phyloP scores from a whole-genome alignment of 139 green algal genomes.

The Monoraphidium neglectum region DNA sequence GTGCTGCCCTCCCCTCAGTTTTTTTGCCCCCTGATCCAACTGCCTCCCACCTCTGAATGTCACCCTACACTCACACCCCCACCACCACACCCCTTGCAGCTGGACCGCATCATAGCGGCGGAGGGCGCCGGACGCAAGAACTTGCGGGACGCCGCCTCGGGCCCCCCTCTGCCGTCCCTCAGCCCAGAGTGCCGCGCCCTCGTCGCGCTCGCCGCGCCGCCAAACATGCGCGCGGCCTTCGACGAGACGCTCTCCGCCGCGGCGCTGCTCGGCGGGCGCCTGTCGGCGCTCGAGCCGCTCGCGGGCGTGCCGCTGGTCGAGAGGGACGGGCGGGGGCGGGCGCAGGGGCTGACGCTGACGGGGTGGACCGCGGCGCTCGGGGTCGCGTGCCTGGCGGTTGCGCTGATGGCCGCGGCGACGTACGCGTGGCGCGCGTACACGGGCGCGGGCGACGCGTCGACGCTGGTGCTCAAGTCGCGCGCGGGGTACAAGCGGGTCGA shows the following conservation, averaged over 20 bases:
- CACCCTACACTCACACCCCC: no score
- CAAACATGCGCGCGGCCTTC: constrained; percentile 56
- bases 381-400: constrained; percentile 56
- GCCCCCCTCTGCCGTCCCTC: background rate
- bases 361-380: constrained; percentile 62
- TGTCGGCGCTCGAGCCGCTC: constrained; percentile 31
- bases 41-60: no score
- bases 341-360: constrained; percentile 61
- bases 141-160: background rate
- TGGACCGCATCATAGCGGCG: no score
- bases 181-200: constrained; percentile 47
- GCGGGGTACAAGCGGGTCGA: constrained; percentile 20
- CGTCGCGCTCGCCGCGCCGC: constrained; percentile 60
- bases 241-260: constrained; percentile 49
- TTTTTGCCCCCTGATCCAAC: no score
- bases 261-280: constrained; percentile 47
- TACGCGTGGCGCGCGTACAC: constrained; percentile 21
- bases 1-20: no score
- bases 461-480: constrained; percentile 23
- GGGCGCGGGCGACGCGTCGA: constrained; percentile 6
- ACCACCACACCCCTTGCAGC: no score
- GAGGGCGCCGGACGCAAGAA: no score
- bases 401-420: constrained; percentile 37
- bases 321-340: constrained; percentile 40
- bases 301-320: constrained; percentile 42